Base-by-base conservation (phyloP, 1,284 basidiomycete species). In the Tilletia caries region DNA sequence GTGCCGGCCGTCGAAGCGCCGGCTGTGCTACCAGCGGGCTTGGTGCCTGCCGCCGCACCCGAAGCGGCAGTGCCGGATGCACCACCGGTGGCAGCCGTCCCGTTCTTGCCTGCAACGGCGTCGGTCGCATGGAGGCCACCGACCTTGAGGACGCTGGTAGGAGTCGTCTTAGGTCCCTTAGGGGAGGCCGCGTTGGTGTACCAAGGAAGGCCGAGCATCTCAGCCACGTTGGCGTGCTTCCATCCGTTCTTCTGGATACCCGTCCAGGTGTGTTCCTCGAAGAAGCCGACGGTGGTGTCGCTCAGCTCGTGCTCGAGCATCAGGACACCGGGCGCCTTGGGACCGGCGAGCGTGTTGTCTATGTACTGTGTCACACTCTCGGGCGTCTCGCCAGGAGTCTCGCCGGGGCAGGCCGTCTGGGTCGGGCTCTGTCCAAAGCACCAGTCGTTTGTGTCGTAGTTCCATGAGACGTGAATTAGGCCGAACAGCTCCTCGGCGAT, bases 231-330 rank as follows among this genome's bases (percentile, higher is more conserved):
- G 58, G 52, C 32, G 0, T 72, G 52, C 29, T 46, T 86, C 92
- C 92, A 94, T 34, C 88, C 89, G 72, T 89, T 89, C 15, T 85
- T 73, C 68, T 86, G 84, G 79, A 93, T 89, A 52, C 88, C 71
- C 3, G 89, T 88, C 82, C 87, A 93, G 32, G 58, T 62, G 18
- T 88, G 83, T 66, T 86, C 84, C 15, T 91, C 89, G 85, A 93
- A 95, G 8, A 88, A 87, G 62, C 86, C 80, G 46, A 92, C 88
- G 25, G 90, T 86, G 69, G 85, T 79, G 64, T 88, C 84, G 25
- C 86, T 87, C 20, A 90, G 84, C 83, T 94, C 93, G 84, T 95
- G 93, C 84, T 94, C 91, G 72, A 95, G 87, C 71, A 92, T 86
- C 75, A 93, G 86, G 23, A 93, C 86, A 43, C 92, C 92, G 10